A percentile compares a stretch with the other conserved stretches of the same genome.
These are phyloP conservation scores for Talaromyces sp. DNA, from an alignment of 2,329 filamentous ascomycete species.

Conservation along the genomic window DNA sequence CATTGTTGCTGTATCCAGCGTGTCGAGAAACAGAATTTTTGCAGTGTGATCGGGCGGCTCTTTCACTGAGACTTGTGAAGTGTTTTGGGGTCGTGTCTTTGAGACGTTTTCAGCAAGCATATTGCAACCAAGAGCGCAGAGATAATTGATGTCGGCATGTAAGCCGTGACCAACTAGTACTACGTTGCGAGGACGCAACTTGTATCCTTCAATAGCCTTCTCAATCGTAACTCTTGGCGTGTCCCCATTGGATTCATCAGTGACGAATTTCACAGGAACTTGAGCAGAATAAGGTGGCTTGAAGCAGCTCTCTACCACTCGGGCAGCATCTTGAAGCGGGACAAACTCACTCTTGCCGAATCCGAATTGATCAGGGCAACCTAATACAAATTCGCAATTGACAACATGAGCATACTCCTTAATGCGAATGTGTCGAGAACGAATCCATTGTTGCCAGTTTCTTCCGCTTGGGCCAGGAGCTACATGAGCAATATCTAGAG, in stretches of 20 bases:
- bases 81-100: background rate
- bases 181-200: slow-evolving; percentile 52
- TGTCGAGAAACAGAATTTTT: slow-evolving; percentile 54
- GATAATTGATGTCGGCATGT: slow-evolving; percentile 63
- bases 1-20: slow-evolving; percentile 70
- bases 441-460: slow-evolving; percentile 66
- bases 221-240: slow-evolving; percentile 4
- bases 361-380: slow-evolving; percentile 76
- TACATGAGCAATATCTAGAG: slow-evolving; percentile 52
- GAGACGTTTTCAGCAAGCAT: slow-evolving; percentile 23
- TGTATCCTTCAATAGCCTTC: slow-evolving; percentile 16
- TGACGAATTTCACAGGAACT: slow-evolving; percentile 18
- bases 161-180: slow-evolving; percentile 78
- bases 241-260: slow-evolving; percentile 12
- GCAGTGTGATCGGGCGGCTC: background rate
- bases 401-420: slow-evolving; percentile 62
- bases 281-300: slow-evolving; percentile 51
- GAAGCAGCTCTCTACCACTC: slow-evolving; percentile 54
- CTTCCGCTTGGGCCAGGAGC: slow-evolving; percentile 60
- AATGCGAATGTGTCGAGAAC: slow-evolving; percentile 72
- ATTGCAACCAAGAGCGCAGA: slow-evolving; percentile 64
- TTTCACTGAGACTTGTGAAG: background rate
- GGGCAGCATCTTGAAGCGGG: slow-evolving; percentile 42
- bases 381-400: slow-evolving; percentile 67
- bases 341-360: slow-evolving; percentile 60